phyloP scores from a whole-genome alignment of 305 asterid species.

The Lippia alba region DNA sequence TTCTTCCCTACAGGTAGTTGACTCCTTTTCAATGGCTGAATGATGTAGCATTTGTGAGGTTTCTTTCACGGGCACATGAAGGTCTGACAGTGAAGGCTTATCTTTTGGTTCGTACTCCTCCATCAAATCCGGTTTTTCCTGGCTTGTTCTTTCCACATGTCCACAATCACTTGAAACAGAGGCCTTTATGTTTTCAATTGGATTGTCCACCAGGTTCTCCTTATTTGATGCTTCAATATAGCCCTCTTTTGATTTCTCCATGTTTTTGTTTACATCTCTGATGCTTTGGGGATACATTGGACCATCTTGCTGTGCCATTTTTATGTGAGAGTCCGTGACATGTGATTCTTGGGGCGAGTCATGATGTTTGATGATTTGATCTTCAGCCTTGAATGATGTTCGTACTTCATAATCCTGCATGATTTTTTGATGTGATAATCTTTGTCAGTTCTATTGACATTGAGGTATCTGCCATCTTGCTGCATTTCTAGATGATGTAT shows the following conservation, averaged over 20 bases:
- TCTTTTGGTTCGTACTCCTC: constrained; percentile 41
- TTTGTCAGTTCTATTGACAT: constrained; percentile 27
- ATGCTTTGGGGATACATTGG: too few species aligned
- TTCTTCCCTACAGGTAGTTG: constrained; percentile 38
- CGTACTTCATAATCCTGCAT: constrained; percentile 22
- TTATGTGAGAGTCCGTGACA: too few species aligned
- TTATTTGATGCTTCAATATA: too few species aligned
- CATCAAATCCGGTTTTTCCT: constrained; percentile 28
- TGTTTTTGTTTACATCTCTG: too few species aligned
- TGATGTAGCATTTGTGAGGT: constrained; percentile 35
- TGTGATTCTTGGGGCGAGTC: too few species aligned
- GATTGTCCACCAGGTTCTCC: too few species aligned
- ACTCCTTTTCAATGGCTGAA: constrained; percentile 34
- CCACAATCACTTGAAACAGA: constrained; percentile 26
- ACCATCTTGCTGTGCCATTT: too few species aligned
- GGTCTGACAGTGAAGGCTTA: constrained; percentile 41
- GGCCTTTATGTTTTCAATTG: constrained; percentile 5
- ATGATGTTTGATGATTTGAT: constrained; percentile 28
- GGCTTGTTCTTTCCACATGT: constrained; percentile 37
- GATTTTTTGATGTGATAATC: constrained; percentile 27
- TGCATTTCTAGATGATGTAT: constrained; percentile 9
- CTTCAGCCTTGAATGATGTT: constrained; percentile 28
- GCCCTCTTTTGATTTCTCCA: too few species aligned
- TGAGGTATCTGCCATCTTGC: constrained; percentile 30
- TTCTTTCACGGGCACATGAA: constrained; percentile 41